Percentiles rank a stretch among this genome's conserved stretches.
These are phyloP conservation scores for Xylariaceae sp. DNA, from an alignment of 2,329 filamentous ascomycete genomes.

Conservation along the genomic window DNA sequence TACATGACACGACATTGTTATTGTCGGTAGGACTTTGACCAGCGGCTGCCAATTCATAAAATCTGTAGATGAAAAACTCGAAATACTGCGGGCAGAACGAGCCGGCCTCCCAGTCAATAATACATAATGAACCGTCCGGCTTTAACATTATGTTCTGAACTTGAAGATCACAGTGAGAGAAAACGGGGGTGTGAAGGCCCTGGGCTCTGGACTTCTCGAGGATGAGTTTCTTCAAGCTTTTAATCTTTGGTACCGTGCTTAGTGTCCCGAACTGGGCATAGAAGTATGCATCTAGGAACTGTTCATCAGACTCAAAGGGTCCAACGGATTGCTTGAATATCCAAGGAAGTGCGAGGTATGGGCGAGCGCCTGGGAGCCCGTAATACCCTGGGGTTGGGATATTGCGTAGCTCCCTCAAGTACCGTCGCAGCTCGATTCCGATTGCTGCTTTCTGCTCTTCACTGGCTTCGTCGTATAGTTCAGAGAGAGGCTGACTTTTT, in stretches of 20 bases:
- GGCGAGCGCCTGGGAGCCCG: not conserved
- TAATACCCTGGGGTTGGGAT: constrained; percentile 4
- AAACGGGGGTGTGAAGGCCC: constrained; percentile 21
- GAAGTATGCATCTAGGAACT: constrained; percentile 2
- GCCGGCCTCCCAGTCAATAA: constrained; percentile 39
- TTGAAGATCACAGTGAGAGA: constrained; percentile 33
- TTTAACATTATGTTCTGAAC: constrained; percentile 32
- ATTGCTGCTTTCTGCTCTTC: not conserved
- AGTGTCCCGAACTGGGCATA: constrained; percentile 3
- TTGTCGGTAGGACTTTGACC: no score
- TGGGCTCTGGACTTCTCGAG: constrained; percentile 21
- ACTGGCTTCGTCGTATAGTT: not conserved
- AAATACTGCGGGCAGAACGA: constrained; percentile 25
- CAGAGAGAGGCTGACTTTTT: not conserved
- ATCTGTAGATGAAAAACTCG: constrained; percentile 3
- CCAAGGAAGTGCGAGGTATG: constrained; percentile 24
- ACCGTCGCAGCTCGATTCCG: constrained; percentile 2
- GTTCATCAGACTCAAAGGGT: constrained; percentile 3
- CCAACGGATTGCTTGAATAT: constrained; percentile 27
- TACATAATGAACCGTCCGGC: constrained; percentile 21
- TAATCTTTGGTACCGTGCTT: constrained; percentile 22
- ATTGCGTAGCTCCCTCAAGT: constrained; percentile 4
- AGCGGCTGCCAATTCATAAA: not conserved
- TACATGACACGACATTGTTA: no score
- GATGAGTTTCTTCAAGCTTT: constrained; percentile 19